Percentiles rank a stretch among this genome's conserved stretches.
Conservation (phyloP, 2,329 filamentous ascomycete genomes). For the Zymoseptoria brevis region DNA sequence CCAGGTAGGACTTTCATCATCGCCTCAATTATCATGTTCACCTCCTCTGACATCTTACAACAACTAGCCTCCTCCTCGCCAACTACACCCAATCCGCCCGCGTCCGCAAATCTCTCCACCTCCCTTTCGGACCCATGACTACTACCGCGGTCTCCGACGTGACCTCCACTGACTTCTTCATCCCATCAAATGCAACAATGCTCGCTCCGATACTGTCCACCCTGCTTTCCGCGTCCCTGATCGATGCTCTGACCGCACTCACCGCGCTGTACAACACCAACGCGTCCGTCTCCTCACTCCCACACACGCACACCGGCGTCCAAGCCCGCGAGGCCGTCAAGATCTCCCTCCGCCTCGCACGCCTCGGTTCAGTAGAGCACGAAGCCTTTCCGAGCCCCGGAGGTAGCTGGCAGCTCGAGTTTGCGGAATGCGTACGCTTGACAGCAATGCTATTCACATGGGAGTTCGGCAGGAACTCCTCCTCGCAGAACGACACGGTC, state of each 20-base stretch:
- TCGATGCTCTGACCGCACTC: constrained; percentile 11
- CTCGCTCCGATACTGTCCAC: constrained; percentile 2
- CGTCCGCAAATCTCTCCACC: constrained; percentile 6
- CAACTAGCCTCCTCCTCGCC: constrained; percentile 8
- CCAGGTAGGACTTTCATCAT: background rate
- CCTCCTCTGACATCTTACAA: background rate
- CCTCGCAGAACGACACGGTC: constrained; percentile 7
- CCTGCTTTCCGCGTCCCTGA: constrained; percentile 1
- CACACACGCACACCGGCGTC: constrained; percentile 9
- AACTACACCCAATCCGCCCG: constrained; percentile 7
- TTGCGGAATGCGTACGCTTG: constrained; percentile 10
- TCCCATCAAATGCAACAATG: constrained; percentile 7
- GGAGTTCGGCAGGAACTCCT: constrained; percentile 11
- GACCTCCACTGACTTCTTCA: constrained; percentile 4
- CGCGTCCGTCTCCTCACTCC: constrained; percentile 1
- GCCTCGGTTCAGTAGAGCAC: background rate
- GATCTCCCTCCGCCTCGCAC: constrained; percentile 9
- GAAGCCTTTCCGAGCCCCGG: background rate
- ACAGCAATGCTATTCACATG: constrained; percentile 11
- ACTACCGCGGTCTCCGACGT: constrained; percentile 9
- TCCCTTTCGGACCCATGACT: constrained; percentile 7
- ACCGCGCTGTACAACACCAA: constrained; percentile 11
- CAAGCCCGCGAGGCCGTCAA: constrained; percentile 9
- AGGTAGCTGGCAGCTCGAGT: constrained; percentile 6
- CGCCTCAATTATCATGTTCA: background rate